Conservation (phyloP, 495 filamentous ascomycete genomes). For the Elaphomyces granulatus region DNA sequence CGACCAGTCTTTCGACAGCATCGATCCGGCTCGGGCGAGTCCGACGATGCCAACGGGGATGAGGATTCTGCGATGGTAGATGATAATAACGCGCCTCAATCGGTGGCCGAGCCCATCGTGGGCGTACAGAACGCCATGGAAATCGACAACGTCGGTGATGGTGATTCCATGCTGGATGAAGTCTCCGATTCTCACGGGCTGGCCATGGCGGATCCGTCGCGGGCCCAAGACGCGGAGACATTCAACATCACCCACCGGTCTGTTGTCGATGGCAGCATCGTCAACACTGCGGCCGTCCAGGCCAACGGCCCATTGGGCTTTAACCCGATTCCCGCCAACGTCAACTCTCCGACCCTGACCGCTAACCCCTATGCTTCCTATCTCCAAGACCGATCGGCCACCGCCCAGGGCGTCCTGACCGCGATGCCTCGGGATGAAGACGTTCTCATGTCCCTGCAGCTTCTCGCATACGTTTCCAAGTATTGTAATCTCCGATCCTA, state of each 20-base stretch:
- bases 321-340: slow-evolving; percentile 60
- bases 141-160: slow-evolving; percentile 63
- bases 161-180: slow-evolving; percentile 59
- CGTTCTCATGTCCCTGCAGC: slow-evolving; percentile 94
- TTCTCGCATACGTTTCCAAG: slow-evolving; percentile 94
- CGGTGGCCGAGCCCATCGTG: slow-evolving; percentile 56
- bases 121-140: slow-evolving; percentile 68
- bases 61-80: slow-evolving; percentile 58
- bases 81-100: slow-evolving; percentile 46
- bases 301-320: slow-evolving; percentile 52
- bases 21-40: slow-evolving; percentile 71
- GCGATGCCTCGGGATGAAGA: slow-evolving; percentile 94
- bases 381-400: slow-evolving; percentile 53
- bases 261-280: slow-evolving; percentile 73
- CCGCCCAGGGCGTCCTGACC: slow-evolving; percentile 55
- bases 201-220: slow-evolving; percentile 63
- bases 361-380: slow-evolving; percentile 60
- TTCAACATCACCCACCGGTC: slow-evolving; percentile 95
- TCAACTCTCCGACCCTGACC: slow-evolving; percentile 55
- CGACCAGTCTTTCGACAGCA: slow-evolving; percentile 80
- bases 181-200: slow-evolving; percentile 62
- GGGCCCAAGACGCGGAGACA: slow-evolving; percentile 68
- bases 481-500: slow-evolving; percentile 93
- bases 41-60: slow-evolving; percentile 69
- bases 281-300: slow-evolving; percentile 46